phyloP scores from a whole-genome alignment of 2,329 filamentous ascomycete species.

The Teratosphaeria viscida region DNA sequence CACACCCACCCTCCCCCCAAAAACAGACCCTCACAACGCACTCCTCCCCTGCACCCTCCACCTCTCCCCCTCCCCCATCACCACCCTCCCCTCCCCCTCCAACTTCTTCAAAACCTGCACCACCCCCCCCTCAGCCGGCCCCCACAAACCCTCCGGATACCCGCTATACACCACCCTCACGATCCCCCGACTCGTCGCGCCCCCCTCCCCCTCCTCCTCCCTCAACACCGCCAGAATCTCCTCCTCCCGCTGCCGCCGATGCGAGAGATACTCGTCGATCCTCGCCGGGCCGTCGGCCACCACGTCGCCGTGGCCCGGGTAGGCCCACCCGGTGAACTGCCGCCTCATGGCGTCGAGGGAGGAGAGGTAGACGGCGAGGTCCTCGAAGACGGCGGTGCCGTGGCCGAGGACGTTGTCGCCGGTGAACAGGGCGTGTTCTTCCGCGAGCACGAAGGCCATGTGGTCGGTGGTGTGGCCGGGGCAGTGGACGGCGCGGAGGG shows the following conservation, averaged over 20 bases:
- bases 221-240: conserved; percentile 59
- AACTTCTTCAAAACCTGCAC: conserved; percentile 73
- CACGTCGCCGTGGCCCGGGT: conserved; percentile 79
- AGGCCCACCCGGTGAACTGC: conserved; percentile 58
- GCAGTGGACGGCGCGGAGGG: conserved; percentile 54
- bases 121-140: conserved; percentile 66
- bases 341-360: conserved; percentile 60
- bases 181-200: conserved; percentile 53
- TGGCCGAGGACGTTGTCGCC: conserved; percentile 84
- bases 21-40: background rate
- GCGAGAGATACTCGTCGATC: conserved; percentile 72
- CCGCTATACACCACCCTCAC: conserved; percentile 81
- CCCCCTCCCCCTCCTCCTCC: conserved; percentile 11
- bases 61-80: conserved; percentile 21
- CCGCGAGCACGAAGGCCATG: conserved; percentile 63
- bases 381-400: conserved; percentile 76
- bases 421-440: conserved; percentile 76
- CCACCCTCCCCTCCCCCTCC: conserved; percentile 58
- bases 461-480: conserved; percentile 78
- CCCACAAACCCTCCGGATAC: conserved; percentile 63
- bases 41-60: background rate
- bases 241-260: conserved; percentile 67
- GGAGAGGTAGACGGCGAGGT: conserved; percentile 56
- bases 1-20: background rate
- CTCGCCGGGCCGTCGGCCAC: conserved; percentile 61